Evolutionary conservation across 139 green algal genomes (phyloP).

Genomic region (Haematococcus lacustris): DNA sequence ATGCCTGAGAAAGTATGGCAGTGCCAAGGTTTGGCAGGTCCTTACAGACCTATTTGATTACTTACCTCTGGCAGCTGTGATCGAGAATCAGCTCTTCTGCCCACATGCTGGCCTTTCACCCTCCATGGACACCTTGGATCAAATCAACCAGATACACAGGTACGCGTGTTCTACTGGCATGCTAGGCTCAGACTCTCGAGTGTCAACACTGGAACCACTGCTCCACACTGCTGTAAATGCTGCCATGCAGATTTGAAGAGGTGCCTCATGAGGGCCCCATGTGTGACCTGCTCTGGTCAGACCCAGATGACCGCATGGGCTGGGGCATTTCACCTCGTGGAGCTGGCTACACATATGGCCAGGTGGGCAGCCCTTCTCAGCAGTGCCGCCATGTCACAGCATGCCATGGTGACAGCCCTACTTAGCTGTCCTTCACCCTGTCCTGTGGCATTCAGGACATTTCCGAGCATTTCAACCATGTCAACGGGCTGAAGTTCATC

Average conservation of each 20-base stretch:
- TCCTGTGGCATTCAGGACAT: conserved; percentile 52
- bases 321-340: conserved; percentile 87
- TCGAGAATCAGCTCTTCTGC: conserved; percentile 94
- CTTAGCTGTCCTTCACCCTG: neutral
- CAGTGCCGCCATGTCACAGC: too few relatives aligned
- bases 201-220: too few relatives aligned
- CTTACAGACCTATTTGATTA: conserved; percentile 99
- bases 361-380: too few relatives aligned
- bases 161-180: too few relatives aligned
- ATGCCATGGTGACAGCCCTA: too few relatives aligned
- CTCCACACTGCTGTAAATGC: neutral
- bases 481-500: conserved; percentile 93
- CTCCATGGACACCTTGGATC: conserved; percentile 93
- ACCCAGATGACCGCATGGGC: conserved; percentile 94
- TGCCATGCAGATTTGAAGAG: conserved; percentile 32
- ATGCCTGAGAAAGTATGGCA: conserved; percentile 99
- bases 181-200: too few relatives aligned
- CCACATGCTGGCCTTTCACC: conserved; percentile 85
- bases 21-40: conserved; percentile 95
- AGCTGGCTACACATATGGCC: conserved; percentile 80
- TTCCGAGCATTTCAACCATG: conserved; percentile 88
- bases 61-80: conserved; percentile 75
- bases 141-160: conserved; percentile 43
- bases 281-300: conserved; percentile 95
- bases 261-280: conserved; percentile 94